A percentile compares a stretch with the other conserved stretches of the same genome.
Evolutionary conservation across 305 asterid species (phyloP).

Genomic region (Solanum hybrid): DNA sequence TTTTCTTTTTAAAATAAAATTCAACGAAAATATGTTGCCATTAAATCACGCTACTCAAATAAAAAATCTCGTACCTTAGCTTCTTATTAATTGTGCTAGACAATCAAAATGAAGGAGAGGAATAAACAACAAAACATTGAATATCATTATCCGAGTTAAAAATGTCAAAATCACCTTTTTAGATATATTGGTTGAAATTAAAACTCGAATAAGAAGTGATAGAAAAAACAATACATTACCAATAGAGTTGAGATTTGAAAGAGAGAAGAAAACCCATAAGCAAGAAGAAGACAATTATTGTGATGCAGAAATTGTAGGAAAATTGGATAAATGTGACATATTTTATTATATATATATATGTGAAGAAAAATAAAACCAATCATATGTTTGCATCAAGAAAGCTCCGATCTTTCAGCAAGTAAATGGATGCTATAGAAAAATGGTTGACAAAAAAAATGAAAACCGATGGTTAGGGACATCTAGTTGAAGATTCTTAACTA

Average conservation of each 20-base stretch:
- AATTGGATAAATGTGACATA: background rate
- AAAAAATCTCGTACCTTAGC: background rate
- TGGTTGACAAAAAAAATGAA: background rate
- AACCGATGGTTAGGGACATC: background rate
- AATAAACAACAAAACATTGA: background rate
- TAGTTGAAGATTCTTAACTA: background rate
- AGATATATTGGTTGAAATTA: background rate
- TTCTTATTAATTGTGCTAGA: background rate
- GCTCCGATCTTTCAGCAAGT: background rate
- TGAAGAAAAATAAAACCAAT: background rate
- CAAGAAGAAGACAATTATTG: background rate
- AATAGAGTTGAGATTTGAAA: background rate
- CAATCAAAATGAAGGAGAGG: background rate
- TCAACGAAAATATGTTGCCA: background rate
- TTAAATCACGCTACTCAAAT: background rate
- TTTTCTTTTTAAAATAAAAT: no score
- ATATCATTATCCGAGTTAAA: background rate
- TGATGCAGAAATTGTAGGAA: background rate
- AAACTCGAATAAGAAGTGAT: background rate
- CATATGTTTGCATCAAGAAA: background rate
- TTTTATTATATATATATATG: background rate
- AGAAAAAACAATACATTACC: background rate
- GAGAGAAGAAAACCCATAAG: constrained; percentile 1
- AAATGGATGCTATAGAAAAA: background rate
- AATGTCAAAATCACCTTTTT: background rate